Evolutionary conservation across 2,329 filamentous ascomycete species (phyloP).

Genomic region (Cladobotryum protrusum): DNA sequence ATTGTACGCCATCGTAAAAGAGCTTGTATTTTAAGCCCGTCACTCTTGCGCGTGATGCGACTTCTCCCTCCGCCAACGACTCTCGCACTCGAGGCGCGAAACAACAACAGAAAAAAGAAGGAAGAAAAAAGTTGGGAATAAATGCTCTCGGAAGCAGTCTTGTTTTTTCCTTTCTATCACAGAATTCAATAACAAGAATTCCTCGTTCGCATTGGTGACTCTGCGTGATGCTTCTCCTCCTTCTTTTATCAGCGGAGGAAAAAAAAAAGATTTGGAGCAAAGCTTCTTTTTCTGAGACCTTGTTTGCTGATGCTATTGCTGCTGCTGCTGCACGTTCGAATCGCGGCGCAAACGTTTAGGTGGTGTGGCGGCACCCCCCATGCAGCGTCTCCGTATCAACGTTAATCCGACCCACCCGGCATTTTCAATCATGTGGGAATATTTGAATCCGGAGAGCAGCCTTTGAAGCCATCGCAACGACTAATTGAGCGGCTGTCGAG

Average conservation of each 20-base stretch:
- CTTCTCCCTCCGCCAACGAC: neutral
- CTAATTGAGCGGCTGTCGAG: constrained; percentile 1
- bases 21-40: neutral
- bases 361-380: neutral
- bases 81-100: neutral
- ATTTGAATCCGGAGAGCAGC: no score
- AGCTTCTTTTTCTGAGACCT: neutral
- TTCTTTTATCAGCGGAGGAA: neutral
- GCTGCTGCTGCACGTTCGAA: constrained; percentile 4
- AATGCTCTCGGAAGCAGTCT: neutral
- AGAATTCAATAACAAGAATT: constrained; percentile 2
- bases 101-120: neutral
- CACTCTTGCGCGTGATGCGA: neutral
- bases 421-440: neutral
- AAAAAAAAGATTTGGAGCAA: neutral
- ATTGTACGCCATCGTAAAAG: constrained; percentile 49
- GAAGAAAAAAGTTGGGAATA: neutral
- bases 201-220: constrained; percentile 4
- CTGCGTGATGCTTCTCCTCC: neutral
- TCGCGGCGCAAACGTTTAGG: constrained; percentile 5
- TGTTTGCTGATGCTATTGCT: no score
- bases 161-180: neutral
- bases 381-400: constrained; percentile 17
- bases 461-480: neutral
- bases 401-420: constrained; percentile 22